A percentile compares a stretch with the other conserved stretches of the same genome.
phyloP scores from a whole-genome alignment of 2,329 filamentous ascomycete species.

The Huntiella bhutanensis region DNA sequence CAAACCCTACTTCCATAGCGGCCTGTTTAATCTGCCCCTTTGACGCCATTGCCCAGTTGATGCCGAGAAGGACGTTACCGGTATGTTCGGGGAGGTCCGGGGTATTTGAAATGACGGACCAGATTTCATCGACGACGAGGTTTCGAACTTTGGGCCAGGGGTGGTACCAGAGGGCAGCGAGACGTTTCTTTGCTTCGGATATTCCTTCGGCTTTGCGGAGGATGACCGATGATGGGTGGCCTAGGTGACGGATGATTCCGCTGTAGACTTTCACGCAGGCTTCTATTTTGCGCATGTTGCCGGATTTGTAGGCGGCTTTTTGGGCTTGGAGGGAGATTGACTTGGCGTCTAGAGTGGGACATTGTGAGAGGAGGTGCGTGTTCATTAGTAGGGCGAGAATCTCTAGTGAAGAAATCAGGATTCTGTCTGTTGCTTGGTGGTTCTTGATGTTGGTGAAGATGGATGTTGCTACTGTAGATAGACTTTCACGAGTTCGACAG shows the following conservation, averaged over 20 bases:
- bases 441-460: slow-evolving; percentile 34
- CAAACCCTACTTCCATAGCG: slow-evolving; percentile 25
- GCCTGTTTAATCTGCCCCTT: slow-evolving; percentile 26
- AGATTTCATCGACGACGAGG: slow-evolving; percentile 41
- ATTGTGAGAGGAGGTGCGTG: slow-evolving; percentile 28
- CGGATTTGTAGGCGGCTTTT: slow-evolving; percentile 64
- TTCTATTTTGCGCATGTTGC: slow-evolving; percentile 64
- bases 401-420: slow-evolving; percentile 59
- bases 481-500: slow-evolving; percentile 14
- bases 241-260: slow-evolving; percentile 32
- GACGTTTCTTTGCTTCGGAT: slow-evolving; percentile 42
- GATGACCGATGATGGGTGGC: slow-evolving; percentile 1
- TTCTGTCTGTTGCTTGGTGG: slow-evolving; percentile 43
- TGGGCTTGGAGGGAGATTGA: slow-evolving; percentile 52
- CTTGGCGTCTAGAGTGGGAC: slow-evolving; percentile 25
- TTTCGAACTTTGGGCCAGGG: slow-evolving; percentile 59
- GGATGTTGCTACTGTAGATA: slow-evolving; percentile 28
- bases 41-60: slow-evolving; percentile 39
- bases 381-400: slow-evolving; percentile 61
- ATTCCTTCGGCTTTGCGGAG: slow-evolving; percentile 15
- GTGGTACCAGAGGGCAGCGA: slow-evolving; percentile 57
- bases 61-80: slow-evolving; percentile 23
- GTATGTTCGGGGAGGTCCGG: too few species aligned
- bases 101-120: slow-evolving; percentile 21
- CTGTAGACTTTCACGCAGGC: slow-evolving; percentile 67